A percentile compares a stretch with the other conserved stretches of the same genome.
Conservation (phyloP, 106 monocot genomes). For the Triglochin maritima region DNA sequence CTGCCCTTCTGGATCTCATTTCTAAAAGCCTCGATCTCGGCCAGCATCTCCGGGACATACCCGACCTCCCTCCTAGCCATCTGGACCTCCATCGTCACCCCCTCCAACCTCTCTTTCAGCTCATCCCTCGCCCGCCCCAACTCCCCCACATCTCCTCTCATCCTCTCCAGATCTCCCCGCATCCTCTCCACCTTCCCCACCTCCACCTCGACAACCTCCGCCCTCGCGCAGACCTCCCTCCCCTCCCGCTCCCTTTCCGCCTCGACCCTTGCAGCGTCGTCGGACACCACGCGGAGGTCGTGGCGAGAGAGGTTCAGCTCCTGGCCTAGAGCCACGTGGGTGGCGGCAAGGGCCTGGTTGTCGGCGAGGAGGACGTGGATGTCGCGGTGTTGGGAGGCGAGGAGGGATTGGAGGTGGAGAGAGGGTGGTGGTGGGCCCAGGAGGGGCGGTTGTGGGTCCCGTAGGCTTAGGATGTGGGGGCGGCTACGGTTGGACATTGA, state of each 20-base stretch:
- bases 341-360: slow-evolving; percentile 87
- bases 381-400: slow-evolving; percentile 52
- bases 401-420: slow-evolving; percentile 45
- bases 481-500: slow-evolving; percentile 4
- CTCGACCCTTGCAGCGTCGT: slow-evolving; percentile 9
- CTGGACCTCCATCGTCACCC: slow-evolving; percentile 33
- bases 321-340: slow-evolving; percentile 85
- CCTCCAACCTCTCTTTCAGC: slow-evolving; percentile 35
- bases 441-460: slow-evolving; percentile 9
- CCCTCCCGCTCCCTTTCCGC: slow-evolving; percentile 39
- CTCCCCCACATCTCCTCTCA: slow-evolving; percentile 49
- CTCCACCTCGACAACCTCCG: slow-evolving; percentile 55
- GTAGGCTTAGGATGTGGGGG: slow-evolving; percentile 8
- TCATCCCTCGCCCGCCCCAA: slow-evolving; percentile 39
- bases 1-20: slow-evolving; percentile 59
- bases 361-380: slow-evolving; percentile 65
- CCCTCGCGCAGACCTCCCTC: slow-evolving; percentile 29
- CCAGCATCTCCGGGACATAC: slow-evolving; percentile 38
- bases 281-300: slow-evolving; percentile 37
- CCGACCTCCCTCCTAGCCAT: slow-evolving; percentile 34
- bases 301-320: slow-evolving; percentile 53
- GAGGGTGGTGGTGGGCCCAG: slow-evolving; percentile 4
- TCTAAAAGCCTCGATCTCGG: slow-evolving; percentile 45
- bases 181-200: slow-evolving; percentile 36
- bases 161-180: slow-evolving; percentile 42